These are phyloP conservation scores for Luvunga scandens DNA, from an alignment of 345 rosid species.

Conservation along the genomic window DNA sequence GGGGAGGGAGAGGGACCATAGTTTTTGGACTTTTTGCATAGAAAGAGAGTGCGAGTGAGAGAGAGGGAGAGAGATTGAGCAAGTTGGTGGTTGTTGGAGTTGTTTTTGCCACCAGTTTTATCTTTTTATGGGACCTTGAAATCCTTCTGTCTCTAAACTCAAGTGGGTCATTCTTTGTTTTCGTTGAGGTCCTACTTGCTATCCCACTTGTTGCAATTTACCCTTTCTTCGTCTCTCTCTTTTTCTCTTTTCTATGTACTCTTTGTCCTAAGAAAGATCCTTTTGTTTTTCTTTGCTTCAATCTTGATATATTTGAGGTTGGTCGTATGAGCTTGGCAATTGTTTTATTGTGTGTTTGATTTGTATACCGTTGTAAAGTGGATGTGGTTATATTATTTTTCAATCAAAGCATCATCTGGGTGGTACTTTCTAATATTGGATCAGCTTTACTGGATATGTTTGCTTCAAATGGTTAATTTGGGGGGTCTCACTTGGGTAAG, in stretches of 20 bases:
- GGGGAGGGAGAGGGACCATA: conserved; percentile 8
- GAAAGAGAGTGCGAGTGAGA: background rate
- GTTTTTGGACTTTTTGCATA: conserved; percentile 7
- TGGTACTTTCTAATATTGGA: conserved; percentile 30
- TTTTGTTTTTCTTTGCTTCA: conserved; percentile 5
- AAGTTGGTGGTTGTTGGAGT: conserved; percentile 15
- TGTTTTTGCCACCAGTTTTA: conserved; percentile 29
- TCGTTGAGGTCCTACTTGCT: conserved; percentile 32
- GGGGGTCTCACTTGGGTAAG: conserved; percentile 13
- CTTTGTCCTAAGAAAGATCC: conserved; percentile 24
- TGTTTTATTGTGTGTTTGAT: background rate
- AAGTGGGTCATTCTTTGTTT: conserved; percentile 34
- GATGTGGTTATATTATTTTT: conserved; percentile 23
- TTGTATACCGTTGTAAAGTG: conserved; percentile 12
- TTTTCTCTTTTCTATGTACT: conserved; percentile 22
- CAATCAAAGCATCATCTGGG: conserved; percentile 40
- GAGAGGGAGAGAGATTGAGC: background rate
- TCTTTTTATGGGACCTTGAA: conserved; percentile 39
- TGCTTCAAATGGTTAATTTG: conserved; percentile 36
- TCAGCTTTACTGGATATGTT: conserved; percentile 23
- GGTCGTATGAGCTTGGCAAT: background rate
- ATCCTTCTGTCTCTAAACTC: conserved; percentile 31
- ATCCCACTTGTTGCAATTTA: conserved; percentile 42
- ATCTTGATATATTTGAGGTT: conserved; percentile 14
- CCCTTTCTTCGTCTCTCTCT: conserved; percentile 26